Evolutionary conservation across 805 yeast species (phyloP).

Genomic region (Tetrapisispora arboricola): DNA sequence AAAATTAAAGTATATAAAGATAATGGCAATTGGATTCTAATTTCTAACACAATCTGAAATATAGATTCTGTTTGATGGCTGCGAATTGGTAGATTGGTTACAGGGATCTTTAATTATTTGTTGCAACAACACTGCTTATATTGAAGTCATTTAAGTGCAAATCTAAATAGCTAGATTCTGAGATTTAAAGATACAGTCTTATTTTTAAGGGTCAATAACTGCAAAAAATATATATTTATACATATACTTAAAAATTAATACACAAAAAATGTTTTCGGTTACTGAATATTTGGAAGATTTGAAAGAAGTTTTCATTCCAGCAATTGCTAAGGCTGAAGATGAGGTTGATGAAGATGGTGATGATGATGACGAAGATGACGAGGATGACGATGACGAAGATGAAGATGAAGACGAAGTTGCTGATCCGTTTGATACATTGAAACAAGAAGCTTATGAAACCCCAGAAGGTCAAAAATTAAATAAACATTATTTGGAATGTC

Average conservation of each 20-base stretch:
- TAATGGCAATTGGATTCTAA: too few relatives aligned
- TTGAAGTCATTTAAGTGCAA: too few relatives aligned
- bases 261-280: conserved; percentile 28
- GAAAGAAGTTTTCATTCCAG: conserved; percentile 70
- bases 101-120: too few relatives aligned
- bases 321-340: conserved; percentile 70
- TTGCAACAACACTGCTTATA: too few relatives aligned
- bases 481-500: conserved; percentile 92
- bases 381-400: conserved; percentile 59
- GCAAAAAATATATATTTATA: neutral
- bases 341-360: conserved; percentile 26
- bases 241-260: neutral
- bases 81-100: too few relatives aligned
- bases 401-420: conserved; percentile 58
- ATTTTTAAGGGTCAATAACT: neutral
- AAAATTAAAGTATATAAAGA: too few relatives aligned
- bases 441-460: conserved; percentile 59
- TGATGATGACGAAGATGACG: conserved; percentile 32
- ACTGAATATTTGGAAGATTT: conserved; percentile 45
- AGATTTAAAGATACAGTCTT: too few relatives aligned
- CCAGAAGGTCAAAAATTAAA: conserved; percentile 58
- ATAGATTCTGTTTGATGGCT: too few relatives aligned
- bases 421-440: conserved; percentile 56
- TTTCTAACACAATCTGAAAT: too few relatives aligned
- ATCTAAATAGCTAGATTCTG: too few relatives aligned